Evolutionary conservation across 2,329 filamentous ascomycete species (phyloP).

Genomic region (Trichoderma atrobrunneum): DNA sequence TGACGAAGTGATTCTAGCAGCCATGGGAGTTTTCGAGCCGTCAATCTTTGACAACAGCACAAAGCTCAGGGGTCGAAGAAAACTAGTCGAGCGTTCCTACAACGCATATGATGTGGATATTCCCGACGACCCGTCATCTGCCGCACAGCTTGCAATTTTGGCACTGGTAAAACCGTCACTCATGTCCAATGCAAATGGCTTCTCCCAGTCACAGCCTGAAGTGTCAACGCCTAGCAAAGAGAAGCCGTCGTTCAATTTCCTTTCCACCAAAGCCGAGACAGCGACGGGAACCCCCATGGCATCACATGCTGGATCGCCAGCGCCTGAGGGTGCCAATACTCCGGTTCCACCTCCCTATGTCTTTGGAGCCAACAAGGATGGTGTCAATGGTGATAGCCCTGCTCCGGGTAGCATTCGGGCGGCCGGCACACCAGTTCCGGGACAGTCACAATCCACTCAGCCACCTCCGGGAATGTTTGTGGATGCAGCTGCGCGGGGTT

Average conservation of each 20-base stretch:
- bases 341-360: slow-evolving; percentile 57
- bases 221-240: slow-evolving; percentile 62
- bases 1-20: slow-evolving; percentile 90
- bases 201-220: slow-evolving; percentile 43
- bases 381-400: slow-evolving; percentile 48
- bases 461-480: slow-evolving; percentile 47
- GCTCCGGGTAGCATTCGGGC: slow-evolving; percentile 52
- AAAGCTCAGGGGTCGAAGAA: slow-evolving; percentile 77
- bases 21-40: slow-evolving; percentile 92
- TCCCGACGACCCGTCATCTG: slow-evolving; percentile 84
- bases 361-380: slow-evolving; percentile 50
- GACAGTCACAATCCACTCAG: slow-evolving; percentile 33
- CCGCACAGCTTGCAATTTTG: slow-evolving; percentile 71
- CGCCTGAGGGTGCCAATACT: slow-evolving; percentile 71
- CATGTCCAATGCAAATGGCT: slow-evolving; percentile 43
- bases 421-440: slow-evolving; percentile 44
- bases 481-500: slow-evolving; percentile 50
- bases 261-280: slow-evolving; percentile 62
- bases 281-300: slow-evolving; percentile 75
- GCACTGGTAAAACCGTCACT: slow-evolving; percentile 60
- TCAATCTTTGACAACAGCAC: slow-evolving; percentile 77
- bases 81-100: slow-evolving; percentile 80
- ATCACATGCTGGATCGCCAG: slow-evolving; percentile 84
- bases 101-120: slow-evolving; percentile 87
- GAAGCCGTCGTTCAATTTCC: slow-evolving; percentile 63